Percentiles rank a stretch among this genome's conserved stretches.
These are phyloP conservation scores for Pyricularia sp. DNA, from an alignment of 2,329 filamentous ascomycete species.

Conservation along the genomic window DNA sequence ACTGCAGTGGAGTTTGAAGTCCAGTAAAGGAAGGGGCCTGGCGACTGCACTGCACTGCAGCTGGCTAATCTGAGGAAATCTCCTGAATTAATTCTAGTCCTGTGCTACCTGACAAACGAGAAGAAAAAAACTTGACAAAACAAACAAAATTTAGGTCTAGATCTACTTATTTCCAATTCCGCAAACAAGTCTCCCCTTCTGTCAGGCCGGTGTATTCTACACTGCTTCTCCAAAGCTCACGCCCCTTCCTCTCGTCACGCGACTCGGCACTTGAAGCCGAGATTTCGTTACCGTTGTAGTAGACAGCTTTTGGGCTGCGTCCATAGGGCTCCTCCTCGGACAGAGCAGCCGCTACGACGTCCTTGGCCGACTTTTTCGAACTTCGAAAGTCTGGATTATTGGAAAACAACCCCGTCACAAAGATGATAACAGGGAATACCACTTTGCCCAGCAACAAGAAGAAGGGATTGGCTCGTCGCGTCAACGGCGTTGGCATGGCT, in stretches of 20 bases:
- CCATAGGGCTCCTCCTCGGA: constrained; percentile 13
- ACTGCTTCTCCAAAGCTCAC: background rate
- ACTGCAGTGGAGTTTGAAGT: background rate
- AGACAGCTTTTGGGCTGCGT: constrained; percentile 20
- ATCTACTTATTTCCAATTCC: background rate
- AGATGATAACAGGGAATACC: no score
- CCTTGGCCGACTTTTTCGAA: constrained; percentile 17
- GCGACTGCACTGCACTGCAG: background rate
- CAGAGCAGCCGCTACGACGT: constrained; percentile 20
- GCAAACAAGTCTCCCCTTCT: background rate
- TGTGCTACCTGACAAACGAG: background rate
- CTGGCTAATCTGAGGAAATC: no score
- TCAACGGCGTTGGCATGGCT: constrained; percentile 17
- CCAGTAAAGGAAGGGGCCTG: no score
- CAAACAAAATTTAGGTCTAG: background rate
- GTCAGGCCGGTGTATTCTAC: background rate
- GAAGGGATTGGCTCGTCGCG: constrained; percentile 9
- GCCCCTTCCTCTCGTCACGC: constrained; percentile 16
- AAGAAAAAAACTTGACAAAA: background rate
- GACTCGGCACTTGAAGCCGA: constrained; percentile 14
- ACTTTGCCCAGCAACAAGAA: background rate
- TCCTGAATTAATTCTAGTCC: background rate
- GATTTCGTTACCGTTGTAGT: constrained; percentile 17
- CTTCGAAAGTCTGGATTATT: constrained; percentile 16
- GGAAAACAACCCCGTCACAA: no score